Conservation (phyloP, 140 eudicot species). For the Senecio squalidus region DNA sequence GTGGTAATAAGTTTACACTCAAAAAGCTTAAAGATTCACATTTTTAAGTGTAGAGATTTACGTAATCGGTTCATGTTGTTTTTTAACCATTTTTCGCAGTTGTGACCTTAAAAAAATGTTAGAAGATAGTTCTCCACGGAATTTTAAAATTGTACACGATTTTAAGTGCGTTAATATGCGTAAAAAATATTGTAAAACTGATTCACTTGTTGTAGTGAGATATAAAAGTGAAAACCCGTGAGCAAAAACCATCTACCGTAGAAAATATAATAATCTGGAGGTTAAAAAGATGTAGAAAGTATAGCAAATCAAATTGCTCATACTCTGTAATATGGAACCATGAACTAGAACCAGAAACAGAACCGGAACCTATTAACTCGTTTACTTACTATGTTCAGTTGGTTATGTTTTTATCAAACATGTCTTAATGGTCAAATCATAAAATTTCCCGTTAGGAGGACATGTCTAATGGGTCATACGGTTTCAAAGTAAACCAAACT, state of each 20-base stretch:
- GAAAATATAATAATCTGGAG: no score
- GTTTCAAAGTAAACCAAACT: not conserved
- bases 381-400: no score
- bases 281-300: not conserved
- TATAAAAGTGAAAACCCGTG: not conserved
- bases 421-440: not conserved
- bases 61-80: not conserved
- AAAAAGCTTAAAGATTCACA: not conserved
- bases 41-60: not conserved
- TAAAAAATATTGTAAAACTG: not conserved
- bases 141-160: not conserved
- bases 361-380: not conserved
- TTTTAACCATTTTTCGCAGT: no score
- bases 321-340: not conserved
- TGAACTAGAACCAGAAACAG: not conserved
- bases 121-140: not conserved
- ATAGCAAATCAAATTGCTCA: no score
- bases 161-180: not conserved
- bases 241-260: no score
- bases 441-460: not conserved
- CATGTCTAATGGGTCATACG: not conserved
- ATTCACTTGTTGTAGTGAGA: not conserved
- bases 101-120: no score
- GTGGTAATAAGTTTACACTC: not conserved
- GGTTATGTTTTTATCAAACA: not conserved